Base-by-base conservation (phyloP, 352 stramenopile species). In the Phytophthora tubulina region DNA sequence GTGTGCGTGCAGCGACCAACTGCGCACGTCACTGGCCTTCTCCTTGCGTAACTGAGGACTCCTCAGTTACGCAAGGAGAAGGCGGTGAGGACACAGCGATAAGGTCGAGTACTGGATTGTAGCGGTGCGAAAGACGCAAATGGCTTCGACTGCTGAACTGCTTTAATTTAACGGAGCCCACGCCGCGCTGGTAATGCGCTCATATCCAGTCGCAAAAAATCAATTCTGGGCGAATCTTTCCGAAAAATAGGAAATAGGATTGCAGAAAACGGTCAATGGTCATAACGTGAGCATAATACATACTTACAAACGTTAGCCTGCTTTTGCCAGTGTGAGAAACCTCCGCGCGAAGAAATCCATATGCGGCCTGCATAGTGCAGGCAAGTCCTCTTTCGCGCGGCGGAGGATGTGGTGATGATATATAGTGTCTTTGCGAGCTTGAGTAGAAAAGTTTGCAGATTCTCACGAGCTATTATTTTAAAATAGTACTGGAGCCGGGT, bases 181-280 rank as follows among this genome's bases (percentile, higher is more conserved):
- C 21, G 21, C 21, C 21, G 21, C 21, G 32, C 31, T 56, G 41
- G 41, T 46, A 46, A 46, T 42, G 6, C 9, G 10, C 36, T 42
- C 36, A n/a, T 46, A 56, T 56, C 50, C 32, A 56, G 50, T 56
- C 14, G 32, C 10, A 30, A 30, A 44, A 41, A 27, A 31, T 56
- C 32, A 32, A 13, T 33, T 56, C 35, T 27, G 21, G 21, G 21
- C 21, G 21, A 27, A 27, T 27, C 21, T 27, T 27, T 27, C 21
- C 21, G 21, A 27, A 27, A 27, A 27, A 2, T 27, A 2, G 21
- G 21, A 27, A 27, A 27, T 27, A 27, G 21, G 21, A 1, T 27
- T 27, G 21, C 21, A 27, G 21, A 27, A 27, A 44, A 39, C 32
- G n/a, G 35, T 31, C 13, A 56, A 42, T 56, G 41, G 41, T 9